These are phyloP conservation scores for Colletotrichum ledebouriae DNA, from an alignment of 2,329 filamentous ascomycete species.

Conservation along the genomic window DNA sequence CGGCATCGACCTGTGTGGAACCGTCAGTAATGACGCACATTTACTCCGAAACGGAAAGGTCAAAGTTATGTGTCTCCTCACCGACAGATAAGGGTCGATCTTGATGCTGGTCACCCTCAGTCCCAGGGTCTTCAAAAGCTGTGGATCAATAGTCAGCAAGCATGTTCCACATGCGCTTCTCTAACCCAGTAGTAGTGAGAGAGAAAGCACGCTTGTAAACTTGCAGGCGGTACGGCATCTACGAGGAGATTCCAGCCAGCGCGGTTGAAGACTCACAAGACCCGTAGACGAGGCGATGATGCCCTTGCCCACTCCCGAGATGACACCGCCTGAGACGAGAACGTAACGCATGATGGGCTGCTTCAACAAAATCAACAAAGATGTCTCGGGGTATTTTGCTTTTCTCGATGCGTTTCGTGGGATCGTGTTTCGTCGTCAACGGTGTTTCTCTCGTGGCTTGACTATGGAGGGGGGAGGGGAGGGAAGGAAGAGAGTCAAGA, in stretches of 20 bases:
- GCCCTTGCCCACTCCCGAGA: slow-evolving; percentile 72
- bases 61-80: slow-evolving; percentile 40
- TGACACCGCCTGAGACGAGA: slow-evolving; percentile 59
- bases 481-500: slow-evolving; percentile 39
- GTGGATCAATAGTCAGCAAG: slow-evolving; percentile 50
- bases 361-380: slow-evolving; percentile 13
- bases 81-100: slow-evolving; percentile 65
- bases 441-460: slow-evolving; percentile 36
- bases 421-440: slow-evolving; percentile 9
- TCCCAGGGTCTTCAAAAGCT: slow-evolving; percentile 84
- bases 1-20: slow-evolving; percentile 39
- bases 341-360: slow-evolving; percentile 47
- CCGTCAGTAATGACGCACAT: slow-evolving; percentile 7
- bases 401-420: slow-evolving; percentile 25
- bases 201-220: no score
- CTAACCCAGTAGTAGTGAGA: neutral
- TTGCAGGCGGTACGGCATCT: no score
- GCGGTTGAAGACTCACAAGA: slow-evolving; percentile 52
- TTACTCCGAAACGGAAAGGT: neutral
- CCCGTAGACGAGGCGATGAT: slow-evolving; percentile 77
- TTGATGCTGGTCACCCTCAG: slow-evolving; percentile 74
- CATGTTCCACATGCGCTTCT: slow-evolving; percentile 21
- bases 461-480: slow-evolving; percentile 39
- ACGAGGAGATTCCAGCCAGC: no score
- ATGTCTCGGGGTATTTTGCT: neutral